Evolutionary conservation across 1,284 basidiomycete species (phyloP), one percentile per base, ranked within the genome.

Genomic region (Leccinum angustisporum): DNA sequence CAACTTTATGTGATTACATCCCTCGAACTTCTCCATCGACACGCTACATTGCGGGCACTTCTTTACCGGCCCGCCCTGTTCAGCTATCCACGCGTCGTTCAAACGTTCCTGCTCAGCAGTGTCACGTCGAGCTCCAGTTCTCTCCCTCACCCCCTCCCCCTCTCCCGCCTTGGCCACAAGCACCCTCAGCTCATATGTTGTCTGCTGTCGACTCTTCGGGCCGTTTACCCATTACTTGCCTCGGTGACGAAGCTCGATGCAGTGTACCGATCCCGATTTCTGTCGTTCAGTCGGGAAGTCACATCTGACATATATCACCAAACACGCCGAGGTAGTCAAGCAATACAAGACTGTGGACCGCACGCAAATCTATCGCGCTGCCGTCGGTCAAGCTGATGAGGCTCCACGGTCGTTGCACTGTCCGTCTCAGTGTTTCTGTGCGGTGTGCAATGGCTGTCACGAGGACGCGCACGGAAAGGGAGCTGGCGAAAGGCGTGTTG

Each of bases 401-500:
- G 50, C 67, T 3, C 62, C 78, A 14, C 51, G 72, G 67, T 58
- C 76, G 61, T 58, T 78, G 63, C 73, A 76, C 18, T 82, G 81
- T 62, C 79, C 80, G 1, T 83, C 83, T 2, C 21, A 21, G 21
- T 87, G 86, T 67, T 82, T 85, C 60, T 70, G 76, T 11, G 68
- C 74, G 0, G 75, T 86, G 25, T 87, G 86, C 59, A 73, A 82
- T 0, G 69, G 74, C 4, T 86, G 85, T 64, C 77, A 82, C 54
- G 77, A 81, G 61, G 82, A 83, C 50, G 76, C 66, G 0, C 86
- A 87, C 55, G 79, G n/a, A n/a, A n/a, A n/a, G n/a, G n/a, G 96
- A 95, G 78, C 97, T 98, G 65, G 97, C 97, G 69, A 99, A 99
- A 0, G 97, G 97, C 2, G 97, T 98, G 79, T 99, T 99, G 84